phyloP scores from a whole-genome alignment of 2,329 filamentous ascomycete species.

The Exophiala oligosperma region DNA sequence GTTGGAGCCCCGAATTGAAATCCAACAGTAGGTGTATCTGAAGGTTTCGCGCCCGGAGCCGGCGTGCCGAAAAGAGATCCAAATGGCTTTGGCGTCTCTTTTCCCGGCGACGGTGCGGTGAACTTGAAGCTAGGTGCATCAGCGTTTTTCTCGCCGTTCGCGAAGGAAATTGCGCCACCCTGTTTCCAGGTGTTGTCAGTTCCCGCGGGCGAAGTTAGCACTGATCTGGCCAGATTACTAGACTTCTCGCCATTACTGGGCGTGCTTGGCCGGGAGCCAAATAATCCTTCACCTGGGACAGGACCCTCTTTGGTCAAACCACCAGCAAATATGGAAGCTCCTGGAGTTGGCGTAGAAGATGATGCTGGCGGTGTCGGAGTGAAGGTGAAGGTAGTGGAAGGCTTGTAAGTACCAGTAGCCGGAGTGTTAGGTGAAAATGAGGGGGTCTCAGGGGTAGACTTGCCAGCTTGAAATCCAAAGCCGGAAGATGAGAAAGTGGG shows the following conservation, averaged over 20 bases:
- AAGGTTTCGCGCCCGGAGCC: constrained; percentile 20
- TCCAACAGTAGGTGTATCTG: constrained; percentile 32
- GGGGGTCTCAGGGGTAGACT: constrained; percentile 25
- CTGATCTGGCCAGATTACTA: constrained; percentile 17
- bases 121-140: constrained; percentile 30
- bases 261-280: constrained; percentile 32
- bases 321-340: constrained; percentile 26
- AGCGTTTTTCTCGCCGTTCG: constrained; percentile 31
- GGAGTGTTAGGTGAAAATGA: constrained; percentile 25
- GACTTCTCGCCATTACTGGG: constrained; percentile 24
- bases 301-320: constrained; percentile 23
- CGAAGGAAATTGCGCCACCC: constrained; percentile 50
- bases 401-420: constrained; percentile 22
- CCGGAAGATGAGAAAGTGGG: constrained; percentile 34
- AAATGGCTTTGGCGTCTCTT: constrained; percentile 33
- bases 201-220: constrained; percentile 26
- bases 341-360: constrained; percentile 11
- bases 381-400: constrained; percentile 26
- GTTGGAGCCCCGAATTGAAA: constrained; percentile 40
- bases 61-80: constrained; percentile 33
- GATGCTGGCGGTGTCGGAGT: constrained; percentile 21
- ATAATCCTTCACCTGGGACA: constrained; percentile 32
- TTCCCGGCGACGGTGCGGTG: constrained; percentile 31
- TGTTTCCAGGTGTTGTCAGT: constrained; percentile 51
- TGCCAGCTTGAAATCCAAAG: constrained; percentile 39